phyloP scores from a whole-genome alignment of 2,329 filamentous ascomycete species.

The Aspergillus glaucus region DNA sequence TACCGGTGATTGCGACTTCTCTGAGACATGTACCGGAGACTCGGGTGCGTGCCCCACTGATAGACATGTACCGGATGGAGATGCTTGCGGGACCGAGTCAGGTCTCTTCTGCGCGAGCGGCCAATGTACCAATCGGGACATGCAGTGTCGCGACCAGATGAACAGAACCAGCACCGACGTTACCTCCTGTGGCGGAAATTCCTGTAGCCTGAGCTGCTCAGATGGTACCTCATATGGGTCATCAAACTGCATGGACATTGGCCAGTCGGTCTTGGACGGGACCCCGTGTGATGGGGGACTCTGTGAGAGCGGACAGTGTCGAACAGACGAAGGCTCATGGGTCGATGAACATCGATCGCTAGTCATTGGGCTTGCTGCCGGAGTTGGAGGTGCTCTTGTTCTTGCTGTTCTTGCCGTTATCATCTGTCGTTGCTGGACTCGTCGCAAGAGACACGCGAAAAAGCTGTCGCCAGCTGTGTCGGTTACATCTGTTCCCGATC shows the following conservation, averaged over 20 bases:
- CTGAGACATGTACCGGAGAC: slow-evolving; percentile 73
- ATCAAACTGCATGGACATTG: slow-evolving; percentile 73
- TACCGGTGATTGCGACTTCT: slow-evolving; percentile 75
- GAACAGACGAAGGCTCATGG: slow-evolving; percentile 57
- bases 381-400: slow-evolving; percentile 66
- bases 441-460: slow-evolving; percentile 12
- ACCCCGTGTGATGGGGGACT: slow-evolving; percentile 74
- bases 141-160: slow-evolving; percentile 81
- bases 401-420: slow-evolving; percentile 64
- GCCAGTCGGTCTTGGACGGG: slow-evolving; percentile 93
- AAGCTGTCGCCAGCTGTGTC: no score
- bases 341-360: slow-evolving; percentile 70
- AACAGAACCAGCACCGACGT: slow-evolving; percentile 48
- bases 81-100: slow-evolving; percentile 64
- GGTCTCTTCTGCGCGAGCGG: slow-evolving; percentile 67
- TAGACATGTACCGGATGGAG: slow-evolving; percentile 61
- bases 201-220: slow-evolving; percentile 62
- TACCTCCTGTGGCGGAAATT: slow-evolving; percentile 56
- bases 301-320: slow-evolving; percentile 72
- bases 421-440: slow-evolving; percentile 49
- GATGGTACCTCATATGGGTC: slow-evolving; percentile 40
- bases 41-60: slow-evolving; percentile 70
- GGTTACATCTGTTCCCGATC: no score
- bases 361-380: slow-evolving; percentile 70
- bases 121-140: slow-evolving; percentile 86